Base-by-base conservation (phyloP, 805 yeast genomes). In the Saccharomycopsis amapae region DNA sequence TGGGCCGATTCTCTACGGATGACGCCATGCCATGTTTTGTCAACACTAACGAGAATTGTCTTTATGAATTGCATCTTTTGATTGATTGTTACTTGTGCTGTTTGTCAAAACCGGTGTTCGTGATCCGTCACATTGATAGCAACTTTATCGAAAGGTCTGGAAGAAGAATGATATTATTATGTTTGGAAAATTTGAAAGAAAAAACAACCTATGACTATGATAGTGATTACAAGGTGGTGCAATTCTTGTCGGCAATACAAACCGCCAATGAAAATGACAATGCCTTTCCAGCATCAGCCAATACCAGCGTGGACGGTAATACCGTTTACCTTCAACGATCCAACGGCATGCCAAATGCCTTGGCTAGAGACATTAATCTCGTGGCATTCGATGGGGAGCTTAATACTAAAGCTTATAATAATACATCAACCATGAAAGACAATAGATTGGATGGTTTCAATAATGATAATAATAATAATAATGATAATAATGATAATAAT, bases 81-180 rank as follows among this genome's bases (percentile, higher is more conserved):
- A 38, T 49, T 33, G 52, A 49, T 22, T 45, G 41, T 19, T 49
- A 49, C 20, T 10, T 38, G 3, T 9, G 30, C 9, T 45, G 49
- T 18, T 35, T 45, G 5, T 38, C 42, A n/a, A 38, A 38, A 18
- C 23, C 43, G 15, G 12, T 30, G 10, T 26, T 26, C 19, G 12
- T n/a, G 5, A 39, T 39, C 2, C 6, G 42, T 5, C 42, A 39
- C 15, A n/a, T 39, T 9, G 23, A 39, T n/a, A 30, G 35, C 36
- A 15, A 39, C 18, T 39, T 39, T 19, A 23, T 30, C 10, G 42
- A 39, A 19, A 5, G 6, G 12, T 30, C 30, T 28, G 42, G 42
- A n/a, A 23, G 52, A 25, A 31, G 48, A 28, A n/a, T 37, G 18
- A 25, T 48, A 23, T 15, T 48, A 30, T 28, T 48, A 9, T 48